Evolutionary conservation across 1,284 basidiomycete genomes (phyloP), one percentile per base, ranked within the genome.

Genomic region (Fomes fomentarius): DNA sequence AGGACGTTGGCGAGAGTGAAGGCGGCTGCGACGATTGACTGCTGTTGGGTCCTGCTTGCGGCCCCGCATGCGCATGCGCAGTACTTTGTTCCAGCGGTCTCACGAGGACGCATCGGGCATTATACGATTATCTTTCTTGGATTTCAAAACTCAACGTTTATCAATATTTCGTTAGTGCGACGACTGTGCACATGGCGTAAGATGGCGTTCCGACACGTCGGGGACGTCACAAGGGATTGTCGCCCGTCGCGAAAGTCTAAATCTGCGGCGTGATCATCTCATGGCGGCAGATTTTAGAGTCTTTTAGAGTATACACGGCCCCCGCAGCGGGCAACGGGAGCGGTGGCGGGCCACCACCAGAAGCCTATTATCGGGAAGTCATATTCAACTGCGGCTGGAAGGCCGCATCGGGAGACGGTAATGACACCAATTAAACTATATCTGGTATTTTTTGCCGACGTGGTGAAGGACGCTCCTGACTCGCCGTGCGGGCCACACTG

Each of bases 381-480:
- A 22, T n/a, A n/a, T 14, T n/a, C 12, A 17, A 8, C 34, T 37
- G 14, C 46, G 42, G 45, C 46, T 43, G 33, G 44, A 19, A 25
- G 37, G 30, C 21, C 22, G 35, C 47, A 33, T 30, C 53, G 22
- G 34, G 19, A 17, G 37, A 24, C 8, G 15, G 40, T 40, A 26
- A n/a, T 31, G 40, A 25, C n/a, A 7, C 46, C 41, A 56, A 56
- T 56, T 25, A 48, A 48, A 37, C 54, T 50, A 30, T 49, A 52
- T 56, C 14, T 41, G 50, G 54, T 40, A 56, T 41, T 38, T 45
- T n/a, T n/a, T n/a, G n/a, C n/a, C n/a, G n/a, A n/a, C n/a, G n/a
- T n/a, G n/a, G n/a, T n/a, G n/a, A n/a, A n/a, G n/a, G n/a, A n/a
- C n/a, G n/a, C n/a, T n/a, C n/a, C n/a, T n/a, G n/a, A n/a, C n/a